Evolutionary conservation across 768 basidiomycete genomes (phyloP).

Genomic region (Mycena kentingensis): DNA sequence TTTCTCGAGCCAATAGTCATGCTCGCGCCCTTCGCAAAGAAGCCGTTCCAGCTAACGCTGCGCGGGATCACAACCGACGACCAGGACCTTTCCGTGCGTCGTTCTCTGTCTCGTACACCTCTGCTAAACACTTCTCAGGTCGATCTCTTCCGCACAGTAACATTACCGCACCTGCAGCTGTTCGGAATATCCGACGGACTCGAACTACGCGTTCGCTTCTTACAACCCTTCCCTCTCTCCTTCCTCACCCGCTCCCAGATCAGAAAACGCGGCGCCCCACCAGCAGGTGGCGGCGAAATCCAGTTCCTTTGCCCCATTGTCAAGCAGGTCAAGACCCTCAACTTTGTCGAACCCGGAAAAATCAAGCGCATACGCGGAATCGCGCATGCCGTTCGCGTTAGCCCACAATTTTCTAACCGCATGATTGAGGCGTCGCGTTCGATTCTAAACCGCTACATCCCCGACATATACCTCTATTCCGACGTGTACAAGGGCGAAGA

Average conservation of each 20-base stretch:
- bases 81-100: conserved; percentile 79
- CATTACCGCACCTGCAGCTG: conserved; percentile 84
- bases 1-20: conserved; percentile 89
- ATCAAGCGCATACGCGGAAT: conserved; percentile 95
- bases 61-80: conserved; percentile 93
- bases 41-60: conserved; percentile 75
- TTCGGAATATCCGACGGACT: conserved; percentile 91
- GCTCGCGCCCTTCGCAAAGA: conserved; percentile 92
- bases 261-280: conserved; percentile 90
- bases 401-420: conserved; percentile 95
- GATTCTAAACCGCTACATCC: conserved; percentile 92
- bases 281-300: conserved; percentile 89
- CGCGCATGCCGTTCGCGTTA: conserved; percentile 96
- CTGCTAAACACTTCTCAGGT: conserved; percentile 50
- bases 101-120: background rate
- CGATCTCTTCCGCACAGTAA: conserved; percentile 87
- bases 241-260: conserved; percentile 55
- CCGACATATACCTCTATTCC: conserved; percentile 97
- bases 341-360: conserved; percentile 90
- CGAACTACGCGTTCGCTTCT: conserved; percentile 70
- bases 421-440: conserved; percentile 96
- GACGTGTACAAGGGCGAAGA: conserved; percentile 98
- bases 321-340: conserved; percentile 87
- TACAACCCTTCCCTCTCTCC: background rate
- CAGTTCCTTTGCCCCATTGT: conserved; percentile 93